Evolutionary conservation across 306 rosid genomes (phyloP).

Genomic region (Inga leiocalycina): DNA sequence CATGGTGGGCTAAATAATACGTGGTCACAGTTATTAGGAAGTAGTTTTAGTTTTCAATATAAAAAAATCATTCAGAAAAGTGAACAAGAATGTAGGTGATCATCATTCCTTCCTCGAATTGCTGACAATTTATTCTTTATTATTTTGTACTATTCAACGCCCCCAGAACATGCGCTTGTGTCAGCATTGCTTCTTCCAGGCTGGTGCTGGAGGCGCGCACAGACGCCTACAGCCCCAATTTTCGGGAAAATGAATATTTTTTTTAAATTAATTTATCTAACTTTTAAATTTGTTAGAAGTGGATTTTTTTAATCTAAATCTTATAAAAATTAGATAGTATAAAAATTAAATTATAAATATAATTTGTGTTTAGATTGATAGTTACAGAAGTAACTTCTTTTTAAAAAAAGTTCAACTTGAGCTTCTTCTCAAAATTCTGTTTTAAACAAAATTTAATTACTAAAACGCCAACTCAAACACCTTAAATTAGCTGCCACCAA

Average conservation of each 20-base stretch:
- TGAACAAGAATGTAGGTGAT: slow-evolving; percentile 7
- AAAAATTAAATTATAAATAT: too few species aligned
- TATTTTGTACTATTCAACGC: slow-evolving; percentile 1
- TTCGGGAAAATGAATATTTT: too few species aligned
- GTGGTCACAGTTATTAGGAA: neutral
- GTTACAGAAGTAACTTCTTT: too few species aligned
- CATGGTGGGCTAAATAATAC: neutral
- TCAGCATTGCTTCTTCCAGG: slow-evolving; percentile 29
- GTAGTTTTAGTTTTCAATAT: neutral
- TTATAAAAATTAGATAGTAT: too few species aligned
- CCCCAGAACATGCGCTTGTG: slow-evolving; percentile 36
- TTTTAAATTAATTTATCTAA: too few species aligned
- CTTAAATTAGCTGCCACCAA: too few species aligned
- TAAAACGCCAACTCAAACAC: too few species aligned
- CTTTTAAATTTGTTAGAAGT: too few species aligned
- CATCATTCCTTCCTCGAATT: slow-evolving; percentile 39
- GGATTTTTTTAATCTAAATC: too few species aligned
- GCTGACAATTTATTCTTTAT: slow-evolving; percentile 10
- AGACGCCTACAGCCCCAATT: neutral
- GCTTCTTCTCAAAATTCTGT: too few species aligned
- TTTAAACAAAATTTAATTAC: fast-evolving
- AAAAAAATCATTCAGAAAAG: neutral
- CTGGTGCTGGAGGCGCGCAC: neutral
- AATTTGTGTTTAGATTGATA: too few species aligned
- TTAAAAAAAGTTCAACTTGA: too few species aligned